Evolutionary conservation across 257 asterid genomes (phyloP), one percentile per base, ranked within the genome.

Genomic region (Nicotiana obtusifolia): DNA sequence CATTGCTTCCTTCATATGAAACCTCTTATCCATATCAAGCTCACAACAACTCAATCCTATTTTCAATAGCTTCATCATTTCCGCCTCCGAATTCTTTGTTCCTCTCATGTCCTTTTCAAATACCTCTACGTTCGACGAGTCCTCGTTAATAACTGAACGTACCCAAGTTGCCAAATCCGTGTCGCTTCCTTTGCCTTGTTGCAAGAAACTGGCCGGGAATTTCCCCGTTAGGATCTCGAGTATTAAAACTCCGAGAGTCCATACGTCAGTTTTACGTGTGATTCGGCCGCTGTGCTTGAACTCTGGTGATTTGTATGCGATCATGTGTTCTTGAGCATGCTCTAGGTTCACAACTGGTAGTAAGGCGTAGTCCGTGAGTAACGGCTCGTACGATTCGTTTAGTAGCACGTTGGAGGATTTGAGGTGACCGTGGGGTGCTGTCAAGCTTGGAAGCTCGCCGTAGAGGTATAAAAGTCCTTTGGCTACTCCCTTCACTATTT

Each of bases 321-420:
- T 79, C 97, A 95, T 91, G 90, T 91, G 92, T 2, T 89, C 88
- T 28, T 88, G 91, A 0, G 97, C 99, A 69, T 94, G 92, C 59
- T 94, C 97, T 60, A 86, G 89, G 56, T 92, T 95, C 22, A 92
- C 95, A 0, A 94, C 87, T 1, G 99, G 98, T 37, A 92, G 87
- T 20, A 96, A 84, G 4, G 90, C 95, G 57, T 96, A 93, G 90
- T 96, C 98, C 5, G 88, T 82, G 56, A 94, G 95, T 31, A 93
- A 30, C 4, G 99, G 93, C 22, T 86, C 86, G 53, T 26, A 86
- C 47, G 87, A 22, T n/a, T 81, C 77, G 35, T 90, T 89, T 14
- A 96, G 94, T 56, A 96, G 90, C 2, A 96, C 97, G 83, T 96
- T 96, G 19, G 99, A 93, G n/a, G 99, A 90, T 78, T 96, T 96